Conservation (phyloP, 2,329 filamentous ascomycete genomes). For the Mycosphaerelloides madeirae region DNA sequence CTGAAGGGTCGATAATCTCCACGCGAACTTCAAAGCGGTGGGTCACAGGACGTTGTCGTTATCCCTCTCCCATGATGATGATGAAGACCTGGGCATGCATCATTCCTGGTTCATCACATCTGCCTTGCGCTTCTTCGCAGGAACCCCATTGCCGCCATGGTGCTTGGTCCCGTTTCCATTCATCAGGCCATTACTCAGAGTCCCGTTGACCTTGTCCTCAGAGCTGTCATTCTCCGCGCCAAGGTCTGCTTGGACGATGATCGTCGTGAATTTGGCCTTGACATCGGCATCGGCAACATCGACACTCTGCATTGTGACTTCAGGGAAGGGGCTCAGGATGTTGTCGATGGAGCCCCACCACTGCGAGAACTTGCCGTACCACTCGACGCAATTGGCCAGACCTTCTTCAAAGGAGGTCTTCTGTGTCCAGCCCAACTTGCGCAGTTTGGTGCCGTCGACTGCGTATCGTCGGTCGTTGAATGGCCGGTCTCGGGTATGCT, state of each 20-base stretch:
- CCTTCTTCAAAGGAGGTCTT: constrained; percentile 62
- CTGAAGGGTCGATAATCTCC: no score
- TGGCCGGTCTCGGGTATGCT: constrained; percentile 71
- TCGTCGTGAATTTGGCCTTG: not conserved
- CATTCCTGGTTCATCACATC: constrained; percentile 18
- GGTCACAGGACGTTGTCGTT: no score
- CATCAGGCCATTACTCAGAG: not conserved
- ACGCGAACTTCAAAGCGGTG: no score
- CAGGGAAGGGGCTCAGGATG: constrained; percentile 61
- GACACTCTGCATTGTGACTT: constrained; percentile 11
- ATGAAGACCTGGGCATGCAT: not conserved
- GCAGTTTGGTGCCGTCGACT: constrained; percentile 64
- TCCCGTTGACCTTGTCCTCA: not conserved
- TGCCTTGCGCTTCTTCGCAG: constrained; percentile 24
- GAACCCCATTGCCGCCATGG: constrained; percentile 5
- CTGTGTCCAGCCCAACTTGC: constrained; percentile 64
- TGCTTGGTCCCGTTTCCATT: not conserved
- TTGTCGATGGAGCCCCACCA: constrained; percentile 71
- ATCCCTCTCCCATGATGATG: no score
- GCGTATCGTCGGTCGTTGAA: constrained; percentile 74
- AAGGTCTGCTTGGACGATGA: constrained; percentile 8
- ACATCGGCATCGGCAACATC: constrained; percentile 1
- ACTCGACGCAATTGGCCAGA: constrained; percentile 60
- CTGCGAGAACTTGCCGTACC: constrained; percentile 62
- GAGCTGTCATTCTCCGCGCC: constrained; percentile 11